Evolutionary conservation across 805 yeast genomes (phyloP).

Genomic region (Blastobotrys robertii): DNA sequence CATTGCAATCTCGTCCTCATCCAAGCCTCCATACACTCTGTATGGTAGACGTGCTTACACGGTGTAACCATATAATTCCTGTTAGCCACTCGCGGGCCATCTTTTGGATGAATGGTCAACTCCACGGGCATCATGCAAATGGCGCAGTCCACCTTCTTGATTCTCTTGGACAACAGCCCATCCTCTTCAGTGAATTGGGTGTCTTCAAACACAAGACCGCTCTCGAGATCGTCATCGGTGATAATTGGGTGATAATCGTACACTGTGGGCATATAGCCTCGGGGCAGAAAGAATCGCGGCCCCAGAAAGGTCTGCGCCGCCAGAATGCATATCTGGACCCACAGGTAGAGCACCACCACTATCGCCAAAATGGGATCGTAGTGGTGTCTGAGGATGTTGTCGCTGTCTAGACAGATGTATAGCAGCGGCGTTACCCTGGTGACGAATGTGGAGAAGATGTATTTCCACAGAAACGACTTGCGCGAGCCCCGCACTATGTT

Average conservation of each 20-base stretch:
- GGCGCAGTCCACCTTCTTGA: constrained; percentile 55
- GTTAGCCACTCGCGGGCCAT: constrained; percentile 18
- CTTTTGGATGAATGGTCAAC: constrained; percentile 26
- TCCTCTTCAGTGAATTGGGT: constrained; percentile 12
- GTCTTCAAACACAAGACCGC: constrained; percentile 27
- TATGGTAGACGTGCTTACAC: constrained; percentile 82
- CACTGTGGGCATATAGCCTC: constrained; percentile 62
- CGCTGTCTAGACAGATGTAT: constrained; percentile 44
- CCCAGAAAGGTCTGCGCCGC: constrained; percentile 61
- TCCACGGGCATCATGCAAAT: constrained; percentile 82
- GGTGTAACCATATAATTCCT: constrained; percentile 56
- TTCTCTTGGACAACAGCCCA: constrained; percentile 19
- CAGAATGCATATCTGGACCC: constrained; percentile 48
- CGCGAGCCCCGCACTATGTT: constrained; percentile 63
- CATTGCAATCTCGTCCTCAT: constrained; percentile 89
- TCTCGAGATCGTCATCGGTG: constrained; percentile 49
- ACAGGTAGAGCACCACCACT: constrained; percentile 44
- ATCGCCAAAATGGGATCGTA: constrained; percentile 43
- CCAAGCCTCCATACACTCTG: constrained; percentile 85
- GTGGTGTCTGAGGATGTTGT: constrained; percentile 65
- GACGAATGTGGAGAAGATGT: constrained; percentile 57
- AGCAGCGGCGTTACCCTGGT: constrained; percentile 55
- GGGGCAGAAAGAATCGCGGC: constrained; percentile 76
- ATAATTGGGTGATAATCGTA: constrained; percentile 75
- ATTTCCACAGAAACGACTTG: constrained; percentile 62